These are phyloP conservation scores for Hypoxylon crocopeplum DNA, from an alignment of 495 filamentous ascomycete genomes.

Conservation along the genomic window DNA sequence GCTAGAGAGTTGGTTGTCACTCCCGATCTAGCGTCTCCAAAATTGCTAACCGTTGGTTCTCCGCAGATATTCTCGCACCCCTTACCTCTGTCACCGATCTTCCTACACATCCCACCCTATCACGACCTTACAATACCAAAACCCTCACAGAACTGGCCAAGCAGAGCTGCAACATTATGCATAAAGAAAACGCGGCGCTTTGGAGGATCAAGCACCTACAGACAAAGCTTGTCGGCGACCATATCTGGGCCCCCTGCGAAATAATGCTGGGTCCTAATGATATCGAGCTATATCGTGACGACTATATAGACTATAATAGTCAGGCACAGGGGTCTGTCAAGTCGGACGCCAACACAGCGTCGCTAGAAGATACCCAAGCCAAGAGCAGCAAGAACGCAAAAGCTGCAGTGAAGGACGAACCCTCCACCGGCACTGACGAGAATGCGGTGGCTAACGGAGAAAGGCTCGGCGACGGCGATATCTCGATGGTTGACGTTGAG, in stretches of 20 bases:
- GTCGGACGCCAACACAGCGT: constrained; percentile 21
- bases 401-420: constrained; percentile 9
- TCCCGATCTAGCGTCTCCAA: not conserved
- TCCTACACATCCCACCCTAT: constrained; percentile 80
- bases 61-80: constrained; percentile 81
- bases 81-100: constrained; percentile 87
- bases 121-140: constrained; percentile 79
- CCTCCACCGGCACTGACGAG: not conserved
- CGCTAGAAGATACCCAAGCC: constrained; percentile 22
- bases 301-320: constrained; percentile 34
- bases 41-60: constrained; percentile 25
- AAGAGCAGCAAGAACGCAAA: constrained; percentile 17
- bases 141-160: constrained; percentile 80
- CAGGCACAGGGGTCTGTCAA: constrained; percentile 32
- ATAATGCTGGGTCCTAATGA: constrained; percentile 63
- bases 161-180: constrained; percentile 71
- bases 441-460: constrained; percentile 12
- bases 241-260: constrained; percentile 77
- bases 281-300: constrained; percentile 55
- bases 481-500: constrained; percentile 36
- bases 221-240: constrained; percentile 79
- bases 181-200: constrained; percentile 75
- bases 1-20: constrained; percentile 72
- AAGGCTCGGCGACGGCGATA: constrained; percentile 16
- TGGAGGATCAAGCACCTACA: constrained; percentile 81